Conservation (phyloP, 352 stramenopile species). For the Phytophthora sansomeana region DNA sequence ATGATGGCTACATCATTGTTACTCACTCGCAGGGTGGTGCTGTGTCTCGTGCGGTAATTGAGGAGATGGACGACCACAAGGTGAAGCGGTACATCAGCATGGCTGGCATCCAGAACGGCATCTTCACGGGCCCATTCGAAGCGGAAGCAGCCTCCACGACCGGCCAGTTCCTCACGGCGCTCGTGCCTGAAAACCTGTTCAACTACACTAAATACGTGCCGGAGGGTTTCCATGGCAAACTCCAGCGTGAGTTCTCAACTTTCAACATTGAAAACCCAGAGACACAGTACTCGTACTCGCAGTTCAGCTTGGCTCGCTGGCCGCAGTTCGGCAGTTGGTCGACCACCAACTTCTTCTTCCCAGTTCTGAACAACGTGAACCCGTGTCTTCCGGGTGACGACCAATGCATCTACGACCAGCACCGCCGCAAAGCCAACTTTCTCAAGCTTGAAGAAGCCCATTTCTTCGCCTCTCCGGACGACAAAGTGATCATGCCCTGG, state of each 20-base stretch:
- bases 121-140: slow-evolving; percentile 7
- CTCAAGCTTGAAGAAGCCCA: slow-evolving; percentile 1
- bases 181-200: slow-evolving; percentile 3
- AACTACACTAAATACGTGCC: slow-evolving; percentile 4
- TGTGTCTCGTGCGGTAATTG: not conserved
- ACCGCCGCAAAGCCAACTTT: slow-evolving; percentile 4
- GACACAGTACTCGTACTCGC: slow-evolving; percentile 5
- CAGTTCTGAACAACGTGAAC: slow-evolving; percentile 8
- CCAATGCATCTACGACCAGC: slow-evolving; percentile 6
- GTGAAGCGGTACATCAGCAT: slow-evolving; percentile 10
- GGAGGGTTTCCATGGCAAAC: not conserved
- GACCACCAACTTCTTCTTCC: slow-evolving; percentile 9
- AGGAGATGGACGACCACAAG: slow-evolving; percentile 13
- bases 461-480: slow-evolving; percentile 6
- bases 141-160: not conserved
- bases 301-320: slow-evolving; percentile 8
- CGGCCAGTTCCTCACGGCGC: not conserved
- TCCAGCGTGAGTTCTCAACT: slow-evolving; percentile 9
- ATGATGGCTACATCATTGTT: slow-evolving; percentile 15
- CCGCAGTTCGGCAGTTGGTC: slow-evolving; percentile 6
- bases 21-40: not conserved
- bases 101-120: slow-evolving; percentile 8
- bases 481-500: slow-evolving; percentile 8
- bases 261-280: slow-evolving; percentile 9
- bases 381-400: slow-evolving; percentile 5